Evolutionary conservation across 495 filamentous ascomycete species (phyloP).

Genomic region (Bathelium albidoporum): DNA sequence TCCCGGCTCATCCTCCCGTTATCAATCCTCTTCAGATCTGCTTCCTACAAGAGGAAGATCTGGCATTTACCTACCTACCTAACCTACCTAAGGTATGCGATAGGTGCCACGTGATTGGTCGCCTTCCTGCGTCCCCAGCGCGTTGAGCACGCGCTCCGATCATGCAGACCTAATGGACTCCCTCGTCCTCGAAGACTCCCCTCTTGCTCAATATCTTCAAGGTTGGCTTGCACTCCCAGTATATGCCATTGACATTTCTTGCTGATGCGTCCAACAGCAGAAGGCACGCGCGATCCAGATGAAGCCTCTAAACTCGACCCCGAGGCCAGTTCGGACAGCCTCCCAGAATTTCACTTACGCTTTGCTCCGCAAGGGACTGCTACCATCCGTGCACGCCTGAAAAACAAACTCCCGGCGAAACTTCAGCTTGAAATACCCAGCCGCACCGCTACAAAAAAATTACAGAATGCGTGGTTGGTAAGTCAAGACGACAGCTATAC

Average conservation of each 20-base stretch:
- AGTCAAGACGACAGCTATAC: conserved; percentile 15
- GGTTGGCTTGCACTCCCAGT: conserved; percentile 42
- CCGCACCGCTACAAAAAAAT: conserved; percentile 38
- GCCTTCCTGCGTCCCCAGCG: too few relatives aligned
- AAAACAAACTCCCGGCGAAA: conserved; percentile 52
- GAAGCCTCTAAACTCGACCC: background rate
- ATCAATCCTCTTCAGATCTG: too few relatives aligned
- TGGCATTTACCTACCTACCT: background rate
- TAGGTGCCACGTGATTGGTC: too few relatives aligned
- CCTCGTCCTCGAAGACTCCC: conserved; percentile 80
- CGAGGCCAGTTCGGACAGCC: background rate
- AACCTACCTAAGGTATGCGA: too few relatives aligned
- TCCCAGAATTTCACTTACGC: background rate
- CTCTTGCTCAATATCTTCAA: conserved; percentile 86
- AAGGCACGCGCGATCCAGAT: conserved; percentile 13
- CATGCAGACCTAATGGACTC: conserved; percentile 65
- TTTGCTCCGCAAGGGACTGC: conserved; percentile 71
- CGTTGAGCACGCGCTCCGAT: conserved; percentile 31
- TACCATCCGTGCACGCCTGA: conserved; percentile 54
- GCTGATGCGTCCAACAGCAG: conserved; percentile 5
- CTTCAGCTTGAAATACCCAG: conserved; percentile 48
- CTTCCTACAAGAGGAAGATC: too few relatives aligned
- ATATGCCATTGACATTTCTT: background rate
- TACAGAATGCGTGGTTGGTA: conserved; percentile 54
- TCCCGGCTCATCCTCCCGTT: too few relatives aligned